Percentiles rank a stretch among this genome's conserved stretches.
These are phyloP conservation scores for Globisporangium nagaii DNA, from an alignment of 352 stramenopile species.

Conservation along the genomic window DNA sequence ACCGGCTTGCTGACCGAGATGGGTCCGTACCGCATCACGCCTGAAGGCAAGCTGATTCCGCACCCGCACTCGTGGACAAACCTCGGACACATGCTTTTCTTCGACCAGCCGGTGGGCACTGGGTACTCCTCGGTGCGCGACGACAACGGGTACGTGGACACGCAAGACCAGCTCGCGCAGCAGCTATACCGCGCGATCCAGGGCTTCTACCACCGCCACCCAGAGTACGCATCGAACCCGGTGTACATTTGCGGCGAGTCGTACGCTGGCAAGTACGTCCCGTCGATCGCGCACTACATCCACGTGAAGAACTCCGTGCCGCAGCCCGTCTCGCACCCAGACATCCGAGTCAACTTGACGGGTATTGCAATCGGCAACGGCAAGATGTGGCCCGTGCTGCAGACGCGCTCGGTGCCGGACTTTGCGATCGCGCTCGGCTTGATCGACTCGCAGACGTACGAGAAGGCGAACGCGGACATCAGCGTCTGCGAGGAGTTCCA, in stretches of 20 bases:
- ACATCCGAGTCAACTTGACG: constrained; percentile 66
- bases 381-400: constrained; percentile 77
- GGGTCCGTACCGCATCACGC: constrained; percentile 66
- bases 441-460: constrained; percentile 82
- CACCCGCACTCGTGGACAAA: constrained; percentile 69
- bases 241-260: constrained; percentile 87
- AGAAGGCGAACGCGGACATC: constrained; percentile 66
- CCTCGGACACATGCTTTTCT: constrained; percentile 80
- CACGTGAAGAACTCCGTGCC: constrained; percentile 70
- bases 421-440: constrained; percentile 75
- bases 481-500: constrained; percentile 73
- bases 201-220: constrained; percentile 87
- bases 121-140: constrained; percentile 73
- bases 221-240: constrained; percentile 60
- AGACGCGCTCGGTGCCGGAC: constrained; percentile 75
- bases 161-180: constrained; percentile 56
- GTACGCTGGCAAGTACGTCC: constrained; percentile 97
- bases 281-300: constrained; percentile 93
- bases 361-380: constrained; percentile 91
- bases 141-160: constrained; percentile 63
- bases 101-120: constrained; percentile 79
- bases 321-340: constrained; percentile 11
- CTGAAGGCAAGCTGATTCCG: constrained; percentile 62
- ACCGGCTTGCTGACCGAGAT: constrained; percentile 73
- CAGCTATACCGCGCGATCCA: constrained; percentile 93